Evolutionary conservation across 225 moss, liverwort and hornwort genomes (phyloP).

Genomic region (Pseudisothecium myosuroides): DNA sequence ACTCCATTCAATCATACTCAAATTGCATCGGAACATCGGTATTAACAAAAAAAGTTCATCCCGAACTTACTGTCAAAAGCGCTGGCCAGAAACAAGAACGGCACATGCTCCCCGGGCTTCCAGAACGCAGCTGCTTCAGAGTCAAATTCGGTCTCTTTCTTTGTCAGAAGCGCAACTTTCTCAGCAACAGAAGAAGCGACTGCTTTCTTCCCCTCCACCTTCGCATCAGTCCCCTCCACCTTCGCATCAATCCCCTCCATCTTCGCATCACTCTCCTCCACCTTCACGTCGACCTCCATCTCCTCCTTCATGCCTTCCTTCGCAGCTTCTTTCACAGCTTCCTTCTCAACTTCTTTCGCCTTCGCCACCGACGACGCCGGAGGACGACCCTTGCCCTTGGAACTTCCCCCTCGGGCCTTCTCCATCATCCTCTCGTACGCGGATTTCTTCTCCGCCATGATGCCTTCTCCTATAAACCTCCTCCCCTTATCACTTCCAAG

Average conservation of each 20-base stretch:
- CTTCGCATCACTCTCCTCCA: slow-evolving; percentile 7
- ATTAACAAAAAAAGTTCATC: not conserved
- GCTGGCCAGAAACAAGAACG: slow-evolving; percentile 84
- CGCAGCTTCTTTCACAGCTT: not conserved
- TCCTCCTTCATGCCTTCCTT: slow-evolving; percentile 17
- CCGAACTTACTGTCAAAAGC: slow-evolving; percentile 73
- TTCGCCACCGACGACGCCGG: slow-evolving; percentile 36
- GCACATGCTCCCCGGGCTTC: slow-evolving; percentile 81
- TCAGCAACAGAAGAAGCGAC: slow-evolving; percentile 18
- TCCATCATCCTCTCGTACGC: slow-evolving; percentile 58
- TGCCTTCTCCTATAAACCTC: not conserved
- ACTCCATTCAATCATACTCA: not conserved
- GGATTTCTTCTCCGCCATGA: slow-evolving; percentile 42
- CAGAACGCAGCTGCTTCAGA: slow-evolving; percentile 71
- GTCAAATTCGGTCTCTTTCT: slow-evolving; percentile 76
- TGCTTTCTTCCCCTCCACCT: slow-evolving; percentile 2
- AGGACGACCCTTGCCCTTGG: slow-evolving; percentile 43
- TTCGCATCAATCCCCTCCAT: slow-evolving; percentile 2
- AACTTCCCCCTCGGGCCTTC: slow-evolving; percentile 44
- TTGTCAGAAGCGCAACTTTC: slow-evolving; percentile 18
- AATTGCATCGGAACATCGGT: not conserved
- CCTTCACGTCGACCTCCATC: slow-evolving; percentile 7
- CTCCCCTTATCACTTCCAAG: not conserved
- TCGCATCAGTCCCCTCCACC: not conserved
- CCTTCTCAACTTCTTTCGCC: slow-evolving; percentile 22